A percentile compares a stretch with the other conserved stretches of the same genome.
Evolutionary conservation across 208 protist species (phyloP).

Genomic region (Leptomonas pyrrhocoris): DNA sequence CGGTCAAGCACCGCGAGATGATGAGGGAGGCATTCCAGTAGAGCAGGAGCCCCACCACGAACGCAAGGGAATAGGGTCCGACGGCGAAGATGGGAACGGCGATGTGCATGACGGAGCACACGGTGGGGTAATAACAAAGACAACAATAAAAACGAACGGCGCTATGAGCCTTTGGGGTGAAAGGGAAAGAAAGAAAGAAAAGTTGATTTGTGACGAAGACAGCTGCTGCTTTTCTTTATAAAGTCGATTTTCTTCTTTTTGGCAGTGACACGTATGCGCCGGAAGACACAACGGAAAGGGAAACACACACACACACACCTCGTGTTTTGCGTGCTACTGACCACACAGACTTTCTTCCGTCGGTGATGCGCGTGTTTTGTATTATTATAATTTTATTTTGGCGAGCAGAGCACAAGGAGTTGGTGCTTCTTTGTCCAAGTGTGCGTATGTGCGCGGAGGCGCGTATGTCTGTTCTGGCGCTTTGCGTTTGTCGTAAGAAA

Average conservation of each 20-base stretch:
- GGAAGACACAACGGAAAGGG: not conserved
- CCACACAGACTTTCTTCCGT: too few relatives aligned
- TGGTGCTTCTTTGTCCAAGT: too few relatives aligned
- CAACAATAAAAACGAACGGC: conserved; percentile 2
- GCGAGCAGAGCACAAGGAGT: too few relatives aligned
- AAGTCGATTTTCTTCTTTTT: not conserved
- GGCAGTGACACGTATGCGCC: not conserved
- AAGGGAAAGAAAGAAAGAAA: conserved; percentile 1
- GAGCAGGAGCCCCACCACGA: conserved; percentile 32
- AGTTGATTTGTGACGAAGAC: not conserved
- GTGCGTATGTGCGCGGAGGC: too few relatives aligned
- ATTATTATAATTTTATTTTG: too few relatives aligned
- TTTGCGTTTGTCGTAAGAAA: too few relatives aligned
- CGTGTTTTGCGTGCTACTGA: not conserved
- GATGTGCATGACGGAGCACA: not conserved
- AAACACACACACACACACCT: not conserved
- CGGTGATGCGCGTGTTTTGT: too few relatives aligned
- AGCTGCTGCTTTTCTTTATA: not conserved
- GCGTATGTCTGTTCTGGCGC: too few relatives aligned
- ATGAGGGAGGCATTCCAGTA: conserved; percentile 64
- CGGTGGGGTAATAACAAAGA: not conserved
- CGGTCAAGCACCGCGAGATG: conserved; percentile 28
- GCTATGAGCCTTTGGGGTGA: too few relatives aligned
- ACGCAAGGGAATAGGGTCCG: conserved; percentile 15
- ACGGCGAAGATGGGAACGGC: conserved; percentile 18